Conservation (phyloP, 768 basidiomycete genomes). For the Lentinus tigrinus region DNA sequence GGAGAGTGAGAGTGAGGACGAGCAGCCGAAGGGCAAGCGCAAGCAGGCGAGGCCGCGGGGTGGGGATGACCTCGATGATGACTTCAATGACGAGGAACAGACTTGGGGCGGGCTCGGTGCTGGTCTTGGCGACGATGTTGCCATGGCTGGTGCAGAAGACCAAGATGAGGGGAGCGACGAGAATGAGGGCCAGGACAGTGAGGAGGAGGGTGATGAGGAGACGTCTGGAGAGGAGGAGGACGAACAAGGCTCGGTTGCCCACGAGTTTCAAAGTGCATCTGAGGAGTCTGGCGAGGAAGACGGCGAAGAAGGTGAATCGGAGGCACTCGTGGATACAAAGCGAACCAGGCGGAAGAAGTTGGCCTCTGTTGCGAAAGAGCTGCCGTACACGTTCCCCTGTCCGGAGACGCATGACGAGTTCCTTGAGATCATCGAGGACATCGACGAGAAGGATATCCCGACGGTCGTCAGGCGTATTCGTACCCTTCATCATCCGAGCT, state of each 20-base stretch:
- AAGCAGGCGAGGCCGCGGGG: slow-evolving; percentile 60
- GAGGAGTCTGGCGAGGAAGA: slow-evolving; percentile 41
- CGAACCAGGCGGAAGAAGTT: slow-evolving; percentile 33
- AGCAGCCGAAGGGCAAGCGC: slow-evolving; percentile 37
- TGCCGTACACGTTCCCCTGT: slow-evolving; percentile 93
- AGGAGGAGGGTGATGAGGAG: slow-evolving; percentile 29
- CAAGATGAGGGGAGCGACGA: slow-evolving; percentile 37
- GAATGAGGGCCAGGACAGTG: slow-evolving; percentile 31
- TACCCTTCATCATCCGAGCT: slow-evolving; percentile 86
- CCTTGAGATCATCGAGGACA: slow-evolving; percentile 71
- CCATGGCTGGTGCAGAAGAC: slow-evolving; percentile 39
- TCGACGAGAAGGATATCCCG: slow-evolving; percentile 72
- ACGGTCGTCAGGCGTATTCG: slow-evolving; percentile 89
- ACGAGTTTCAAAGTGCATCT: slow-evolving; percentile 35
- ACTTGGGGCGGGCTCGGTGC: slow-evolving; percentile 29
- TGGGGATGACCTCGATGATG: slow-evolving; percentile 91
- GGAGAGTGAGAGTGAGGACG: slow-evolving; percentile 63
- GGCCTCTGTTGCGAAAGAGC: slow-evolving; percentile 43
- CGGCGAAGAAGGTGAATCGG: slow-evolving; percentile 42
- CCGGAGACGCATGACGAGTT: slow-evolving; percentile 83
- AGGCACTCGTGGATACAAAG: slow-evolving; percentile 36
- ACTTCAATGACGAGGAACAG: slow-evolving; percentile 45
- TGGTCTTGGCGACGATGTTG: slow-evolving; percentile 33
- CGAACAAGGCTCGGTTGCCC: slow-evolving; percentile 37
- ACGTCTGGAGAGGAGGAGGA: slow-evolving; percentile 31